Evolutionary conservation across 768 basidiomycete genomes (phyloP).

Genomic region (Termitomyces sp.): DNA sequence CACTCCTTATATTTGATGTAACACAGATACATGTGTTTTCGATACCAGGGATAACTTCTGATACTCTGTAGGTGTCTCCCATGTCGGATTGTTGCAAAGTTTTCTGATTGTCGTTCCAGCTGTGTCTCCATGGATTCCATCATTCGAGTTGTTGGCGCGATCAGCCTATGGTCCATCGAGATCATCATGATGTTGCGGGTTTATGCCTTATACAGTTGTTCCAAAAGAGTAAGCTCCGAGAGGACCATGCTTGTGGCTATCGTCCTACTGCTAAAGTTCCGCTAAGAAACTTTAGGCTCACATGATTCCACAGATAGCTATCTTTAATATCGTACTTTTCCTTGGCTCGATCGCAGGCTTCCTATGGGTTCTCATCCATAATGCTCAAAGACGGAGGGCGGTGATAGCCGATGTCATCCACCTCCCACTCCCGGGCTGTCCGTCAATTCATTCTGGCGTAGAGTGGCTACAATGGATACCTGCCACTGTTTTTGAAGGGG

Average conservation of each 20-base stretch:
- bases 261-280: background rate
- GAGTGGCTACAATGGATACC: slow-evolving; percentile 14
- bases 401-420: slow-evolving; percentile 31
- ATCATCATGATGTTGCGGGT: slow-evolving; percentile 43
- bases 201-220: slow-evolving; percentile 36
- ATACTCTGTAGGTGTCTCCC: slow-evolving; percentile 25
- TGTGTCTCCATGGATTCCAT: slow-evolving; percentile 39
- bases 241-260: background rate
- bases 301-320: slow-evolving; percentile 23
- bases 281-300: background rate
- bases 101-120: slow-evolving; percentile 15
- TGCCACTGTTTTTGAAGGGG: slow-evolving; percentile 28
- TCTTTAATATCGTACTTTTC: slow-evolving; percentile 34
- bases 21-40: slow-evolving; percentile 39
- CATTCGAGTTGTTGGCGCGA: slow-evolving; percentile 35
- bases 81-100: background rate
- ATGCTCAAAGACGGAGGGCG: slow-evolving; percentile 26
- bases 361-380: slow-evolving; percentile 33
- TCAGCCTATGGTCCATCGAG: slow-evolving; percentile 43
- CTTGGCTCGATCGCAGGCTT: slow-evolving; percentile 34
- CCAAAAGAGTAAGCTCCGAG: slow-evolving; percentile 26
- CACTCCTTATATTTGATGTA: slow-evolving; percentile 36
- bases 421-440: slow-evolving; percentile 26
- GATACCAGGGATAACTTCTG: slow-evolving; percentile 28
- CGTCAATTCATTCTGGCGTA: slow-evolving; percentile 8